Base-by-base conservation (phyloP, 1,284 basidiomycete genomes). In the Chondrostereum purpureum region DNA sequence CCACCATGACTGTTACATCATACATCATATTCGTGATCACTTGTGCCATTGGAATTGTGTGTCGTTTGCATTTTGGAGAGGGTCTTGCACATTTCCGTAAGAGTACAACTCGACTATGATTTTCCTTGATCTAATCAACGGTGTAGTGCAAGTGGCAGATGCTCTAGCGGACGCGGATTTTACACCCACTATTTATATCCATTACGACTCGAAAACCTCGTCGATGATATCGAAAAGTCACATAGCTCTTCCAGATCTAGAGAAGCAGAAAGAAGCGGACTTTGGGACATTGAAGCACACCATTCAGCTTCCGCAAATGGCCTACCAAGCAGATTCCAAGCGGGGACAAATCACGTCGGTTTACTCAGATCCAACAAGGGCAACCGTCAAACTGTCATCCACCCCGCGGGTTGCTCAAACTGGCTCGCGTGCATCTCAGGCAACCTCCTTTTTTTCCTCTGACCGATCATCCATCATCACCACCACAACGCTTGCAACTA, bases 31-130 rank as follows among this genome's bases (percentile, higher is more conserved):
- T 69, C 17, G 57, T 75, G 8, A 47, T 63, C 1, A 69, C 73
- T 1, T 59, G 66, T 13, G 45, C 63, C 14, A 52, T 78, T 13
- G 74, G 69, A 4, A 39, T 78, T 34, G 43, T 70, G 21, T 76
- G 74, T 51, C 65, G 73, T 37, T 50, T 70, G 24, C 70, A 75
- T 50, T 79, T 77, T 53, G 76, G 73, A 19, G 69, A 67, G 52
- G 75, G 75, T 2, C 61, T 78, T 12, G 63, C 63, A 1, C 69
- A 73, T 27, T 77, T 68, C 51, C 56, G 73, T 75, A 53, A 59
- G 67, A 57, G 5, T 8, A 18, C 19, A 18, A n/a, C 21, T n/a
- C n/a, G n/a, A n/a, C n/a, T n/a, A n/a, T n/a, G n/a, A n/a, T n/a
- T n/a, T 10, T 17, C 5, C 8, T 19, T 21, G 20, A 19, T 43